Evolutionary conservation across 2,329 filamentous ascomycete species (phyloP).

Genomic region (Botrytis tulipae): DNA sequence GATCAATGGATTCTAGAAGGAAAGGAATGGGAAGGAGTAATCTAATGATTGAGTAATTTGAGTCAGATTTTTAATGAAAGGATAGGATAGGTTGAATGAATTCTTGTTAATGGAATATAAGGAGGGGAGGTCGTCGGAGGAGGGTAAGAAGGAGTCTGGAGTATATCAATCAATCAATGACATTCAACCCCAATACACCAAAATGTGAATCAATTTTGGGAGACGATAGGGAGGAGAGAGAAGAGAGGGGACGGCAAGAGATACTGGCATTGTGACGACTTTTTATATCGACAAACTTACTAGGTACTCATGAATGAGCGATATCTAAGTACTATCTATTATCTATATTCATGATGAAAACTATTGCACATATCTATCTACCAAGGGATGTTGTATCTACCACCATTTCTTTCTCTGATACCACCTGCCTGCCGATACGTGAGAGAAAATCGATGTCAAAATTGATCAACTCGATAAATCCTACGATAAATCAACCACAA

Average conservation of each 20-base stretch:
- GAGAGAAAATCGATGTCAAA: neutral
- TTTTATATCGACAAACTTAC: neutral
- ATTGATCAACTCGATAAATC: neutral
- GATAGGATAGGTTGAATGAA: neutral
- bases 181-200: neutral
- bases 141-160: neutral
- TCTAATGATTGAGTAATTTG: conserved; percentile 1
- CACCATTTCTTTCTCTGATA: neutral
- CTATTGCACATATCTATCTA: neutral
- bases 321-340: neutral
- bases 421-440: neutral
- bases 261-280: neutral
- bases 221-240: neutral
- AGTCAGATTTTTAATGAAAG: neutral
- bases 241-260: neutral
- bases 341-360: neutral
- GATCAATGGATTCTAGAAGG: conserved; percentile 3
- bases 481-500: neutral
- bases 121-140: neutral
- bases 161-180: conserved; percentile 1
- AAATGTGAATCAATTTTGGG: neutral
- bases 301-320: neutral
- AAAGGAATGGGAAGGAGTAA: neutral
- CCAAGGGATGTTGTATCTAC: neutral
- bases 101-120: neutral